Base-by-base conservation (phyloP, 306 rosid species). In the Trifolium pratense region DNA sequence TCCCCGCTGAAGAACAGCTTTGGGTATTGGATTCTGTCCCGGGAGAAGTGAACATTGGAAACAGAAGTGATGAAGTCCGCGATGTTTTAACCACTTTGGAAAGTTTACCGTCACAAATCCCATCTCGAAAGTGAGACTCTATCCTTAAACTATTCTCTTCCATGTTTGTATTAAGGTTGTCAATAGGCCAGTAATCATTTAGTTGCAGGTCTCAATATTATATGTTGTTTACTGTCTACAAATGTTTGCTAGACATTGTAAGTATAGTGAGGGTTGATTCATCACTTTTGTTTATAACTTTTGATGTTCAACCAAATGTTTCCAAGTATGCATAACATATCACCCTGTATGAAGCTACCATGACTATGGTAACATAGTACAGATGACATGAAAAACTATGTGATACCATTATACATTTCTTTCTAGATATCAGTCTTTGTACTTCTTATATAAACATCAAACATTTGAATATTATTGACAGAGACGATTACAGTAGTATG, bases 11-110 rank as follows among this genome's bases (percentile, higher is more conserved):
- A 88, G 86, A 81, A 79, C 96, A 94, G 98, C 84, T 94, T 23
- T 94, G 97, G 97, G 91, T 91, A 72, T 83, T 94, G 81, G 98
- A 94, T 84, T 85, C 97, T 10, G 85, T 91, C 63, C 96, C 92
- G 1, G 98, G 96, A 78, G 89, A 84, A 79, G 86, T 88, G 81
- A 78, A 43, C 74, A 37, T 77, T 43, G 81, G 68, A 80, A 81
- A 78, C 78, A 82, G 84, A 69, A 83, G 87, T 32, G 96, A 89
- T 21, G 98, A 94, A 75, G 93, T 90, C 12, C 89, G 86, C 63
- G 79, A 79, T 73, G 89, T 94, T 66, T 80, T 94, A 78, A 68
- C 52, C 73, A 88, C 97, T 43, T 83, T 94, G 87, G 85, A 87
- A 84, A 81, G 91, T 69, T 80, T 94, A 56, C 97, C 97, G 17